Conservation (phyloP, 805 yeast genomes). For the Starmerella tilneyi region DNA sequence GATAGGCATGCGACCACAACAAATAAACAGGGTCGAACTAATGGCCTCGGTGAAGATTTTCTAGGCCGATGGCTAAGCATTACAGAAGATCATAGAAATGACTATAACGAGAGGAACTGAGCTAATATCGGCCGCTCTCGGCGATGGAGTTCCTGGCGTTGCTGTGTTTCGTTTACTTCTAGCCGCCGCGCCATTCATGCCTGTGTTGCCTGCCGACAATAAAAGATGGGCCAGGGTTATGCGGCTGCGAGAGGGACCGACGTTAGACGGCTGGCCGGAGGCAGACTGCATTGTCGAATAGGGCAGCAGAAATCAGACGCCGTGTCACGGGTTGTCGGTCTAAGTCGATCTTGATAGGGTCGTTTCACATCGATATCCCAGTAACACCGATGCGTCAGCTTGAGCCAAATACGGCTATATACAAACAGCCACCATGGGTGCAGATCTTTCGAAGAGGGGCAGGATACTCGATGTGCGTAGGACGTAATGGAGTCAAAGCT, state of each 20-base stretch:
- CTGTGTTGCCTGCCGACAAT: neutral
- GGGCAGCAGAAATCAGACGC: slow-evolving; percentile 1
- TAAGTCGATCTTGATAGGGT: neutral
- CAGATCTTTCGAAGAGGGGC: too few relatives aligned
- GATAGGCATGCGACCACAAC: slow-evolving; percentile 18
- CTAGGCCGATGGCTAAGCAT: too few relatives aligned
- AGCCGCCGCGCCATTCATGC: neutral
- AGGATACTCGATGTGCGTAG: too few relatives aligned
- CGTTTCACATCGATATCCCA: neutral
- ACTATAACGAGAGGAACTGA: too few relatives aligned
- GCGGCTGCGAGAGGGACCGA: slow-evolving; percentile 6
- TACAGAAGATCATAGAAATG: too few relatives aligned
- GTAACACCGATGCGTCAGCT: neutral
- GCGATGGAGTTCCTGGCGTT: too few relatives aligned
- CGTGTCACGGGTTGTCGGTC: neutral
- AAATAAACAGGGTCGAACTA: slow-evolving; percentile 13
- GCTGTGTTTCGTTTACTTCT: neutral
- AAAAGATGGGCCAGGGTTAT: neutral
- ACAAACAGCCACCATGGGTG: slow-evolving; percentile 17
- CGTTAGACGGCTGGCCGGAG: slow-evolving; percentile 4
- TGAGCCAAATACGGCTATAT: slow-evolving; percentile 12
- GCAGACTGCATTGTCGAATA: slow-evolving; percentile 4
- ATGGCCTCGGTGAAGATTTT: too few relatives aligned
- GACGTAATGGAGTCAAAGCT: too few relatives aligned
- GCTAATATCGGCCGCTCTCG: too few relatives aligned